These are phyloP conservation scores for Sphaerulina vaccinii DNA, from an alignment of 2,329 filamentous ascomycete genomes.

Conservation along the genomic window DNA sequence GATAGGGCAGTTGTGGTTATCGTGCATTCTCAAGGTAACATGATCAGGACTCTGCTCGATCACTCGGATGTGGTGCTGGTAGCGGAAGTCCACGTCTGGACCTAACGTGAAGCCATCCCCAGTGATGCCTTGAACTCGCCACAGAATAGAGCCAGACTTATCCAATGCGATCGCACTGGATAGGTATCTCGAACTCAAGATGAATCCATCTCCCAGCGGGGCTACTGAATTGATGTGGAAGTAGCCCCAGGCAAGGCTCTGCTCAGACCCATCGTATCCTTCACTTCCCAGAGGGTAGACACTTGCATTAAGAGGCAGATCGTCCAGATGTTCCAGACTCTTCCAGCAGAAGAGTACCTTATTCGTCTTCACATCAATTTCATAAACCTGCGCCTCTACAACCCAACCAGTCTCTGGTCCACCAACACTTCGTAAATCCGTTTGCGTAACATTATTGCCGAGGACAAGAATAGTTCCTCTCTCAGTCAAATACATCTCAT, in stretches of 20 bases:
- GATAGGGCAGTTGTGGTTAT: constrained; percentile 27
- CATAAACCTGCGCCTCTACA: constrained; percentile 29
- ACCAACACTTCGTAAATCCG: constrained; percentile 33
- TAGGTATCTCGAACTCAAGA: constrained; percentile 25
- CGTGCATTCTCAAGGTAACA: constrained; percentile 16
- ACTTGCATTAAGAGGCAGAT: constrained; percentile 34
- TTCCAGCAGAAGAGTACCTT: constrained; percentile 41
- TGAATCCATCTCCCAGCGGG: constrained; percentile 22
- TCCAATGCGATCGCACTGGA: constrained; percentile 23
- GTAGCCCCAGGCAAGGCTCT: constrained; percentile 24
- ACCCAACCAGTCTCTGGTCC: constrained; percentile 37
- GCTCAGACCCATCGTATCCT: constrained; percentile 20
- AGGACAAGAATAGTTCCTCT: constrained; percentile 36
- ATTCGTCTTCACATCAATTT: constrained; percentile 39
- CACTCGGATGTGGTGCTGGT: constrained; percentile 26
- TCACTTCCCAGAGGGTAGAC: constrained; percentile 30
- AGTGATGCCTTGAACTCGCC: constrained; percentile 21
- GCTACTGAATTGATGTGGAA: constrained; percentile 27
- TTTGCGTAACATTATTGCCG: constrained; percentile 31
- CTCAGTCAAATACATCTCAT: constrained; percentile 38
- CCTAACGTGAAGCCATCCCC: constrained; percentile 18
- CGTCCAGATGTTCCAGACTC: constrained; percentile 39
- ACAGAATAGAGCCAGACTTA: constrained; percentile 19
- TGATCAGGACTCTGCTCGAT: constrained; percentile 1
- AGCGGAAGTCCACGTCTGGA: constrained; percentile 21